phyloP scores from a whole-genome alignment of 352 stramenopile species.

The Pythium angustatum region DNA sequence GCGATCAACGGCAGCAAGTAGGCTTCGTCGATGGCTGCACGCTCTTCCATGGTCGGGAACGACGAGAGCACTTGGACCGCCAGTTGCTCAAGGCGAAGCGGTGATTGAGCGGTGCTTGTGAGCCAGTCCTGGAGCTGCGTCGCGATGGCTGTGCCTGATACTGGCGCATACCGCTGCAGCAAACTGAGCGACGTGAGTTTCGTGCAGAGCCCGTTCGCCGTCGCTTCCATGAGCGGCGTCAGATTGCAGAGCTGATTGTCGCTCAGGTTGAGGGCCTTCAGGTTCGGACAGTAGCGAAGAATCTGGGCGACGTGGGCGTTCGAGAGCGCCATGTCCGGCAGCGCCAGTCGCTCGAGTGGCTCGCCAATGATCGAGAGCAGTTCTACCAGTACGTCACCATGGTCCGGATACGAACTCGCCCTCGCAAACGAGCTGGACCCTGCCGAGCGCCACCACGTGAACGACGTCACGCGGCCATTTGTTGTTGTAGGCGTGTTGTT shows the following conservation, averaged over 20 bases:
- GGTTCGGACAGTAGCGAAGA: not conserved
- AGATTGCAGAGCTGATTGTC: not conserved
- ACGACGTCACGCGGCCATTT: conserved; percentile 1
- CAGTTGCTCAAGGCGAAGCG: not conserved
- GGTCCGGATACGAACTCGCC: no score
- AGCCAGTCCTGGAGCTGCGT: not conserved
- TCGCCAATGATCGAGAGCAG: not conserved
- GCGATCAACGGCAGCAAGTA: not conserved
- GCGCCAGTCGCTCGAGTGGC: not conserved
- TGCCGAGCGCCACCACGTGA: not conserved
- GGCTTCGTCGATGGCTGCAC: not conserved
- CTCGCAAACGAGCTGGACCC: not conserved
- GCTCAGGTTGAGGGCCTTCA: conserved; percentile 4
- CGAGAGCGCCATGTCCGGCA: not conserved
- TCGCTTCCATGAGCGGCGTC: not conserved
- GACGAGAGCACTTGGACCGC: not conserved
- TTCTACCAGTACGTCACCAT: not conserved
- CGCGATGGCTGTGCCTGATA: not conserved
- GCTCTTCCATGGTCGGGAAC: not conserved
- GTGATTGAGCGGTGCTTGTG: no score
- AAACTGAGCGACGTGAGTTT: conserved; percentile 1
- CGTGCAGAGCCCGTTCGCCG: not conserved
- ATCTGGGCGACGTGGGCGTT: not conserved
- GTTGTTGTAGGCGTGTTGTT: not conserved
- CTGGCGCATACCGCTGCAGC: not conserved